Percentiles rank a stretch among this genome's conserved stretches.
These are phyloP conservation scores for Trichoderma cornu-damae DNA, from an alignment of 2,329 filamentous ascomycete genomes.

Conservation along the genomic window DNA sequence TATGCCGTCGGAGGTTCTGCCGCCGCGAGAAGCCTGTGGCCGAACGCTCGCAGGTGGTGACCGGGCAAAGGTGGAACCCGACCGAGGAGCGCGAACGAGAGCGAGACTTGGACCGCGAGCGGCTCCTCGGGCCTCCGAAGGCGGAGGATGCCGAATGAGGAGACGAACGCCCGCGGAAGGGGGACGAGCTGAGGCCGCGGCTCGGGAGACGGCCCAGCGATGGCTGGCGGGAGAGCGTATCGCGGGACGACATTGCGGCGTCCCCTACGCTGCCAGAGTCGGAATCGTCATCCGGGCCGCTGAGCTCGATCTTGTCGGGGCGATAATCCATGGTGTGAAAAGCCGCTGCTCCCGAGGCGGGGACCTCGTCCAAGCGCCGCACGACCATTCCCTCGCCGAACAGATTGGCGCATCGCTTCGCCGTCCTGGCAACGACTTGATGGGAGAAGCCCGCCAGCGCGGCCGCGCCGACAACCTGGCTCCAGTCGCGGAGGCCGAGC, in stretches of 20 bases:
- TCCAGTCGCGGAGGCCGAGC: slow-evolving; percentile 67
- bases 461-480: slow-evolving; percentile 74
- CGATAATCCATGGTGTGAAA: slow-evolving; percentile 29
- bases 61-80: slow-evolving; percentile 35
- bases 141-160: slow-evolving; percentile 16
- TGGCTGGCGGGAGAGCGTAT: slow-evolving; percentile 29
- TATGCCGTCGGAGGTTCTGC: slow-evolving; percentile 36
- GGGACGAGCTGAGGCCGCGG: slow-evolving; percentile 24
- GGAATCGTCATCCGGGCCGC: slow-evolving; percentile 20
- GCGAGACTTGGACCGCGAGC: slow-evolving; percentile 29
- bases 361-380: slow-evolving; percentile 45
- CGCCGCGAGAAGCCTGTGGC: slow-evolving; percentile 34
- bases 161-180: slow-evolving; percentile 18
- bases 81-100: slow-evolving; percentile 31
- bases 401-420: slow-evolving; percentile 67
- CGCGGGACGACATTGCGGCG: slow-evolving; percentile 28
- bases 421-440: slow-evolving; percentile 60
- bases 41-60: slow-evolving; percentile 35
- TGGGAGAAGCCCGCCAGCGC: slow-evolving; percentile 65
- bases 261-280: slow-evolving; percentile 23
- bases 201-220: slow-evolving; percentile 26
- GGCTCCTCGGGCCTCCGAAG: neutral
- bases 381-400: slow-evolving; percentile 70
- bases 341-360: slow-evolving; percentile 23
- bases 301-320: slow-evolving; percentile 28